These are phyloP conservation scores for Colletotrichum nymphaeae DNA, from an alignment of 2,329 filamentous ascomycete genomes.

Conservation along the genomic window DNA sequence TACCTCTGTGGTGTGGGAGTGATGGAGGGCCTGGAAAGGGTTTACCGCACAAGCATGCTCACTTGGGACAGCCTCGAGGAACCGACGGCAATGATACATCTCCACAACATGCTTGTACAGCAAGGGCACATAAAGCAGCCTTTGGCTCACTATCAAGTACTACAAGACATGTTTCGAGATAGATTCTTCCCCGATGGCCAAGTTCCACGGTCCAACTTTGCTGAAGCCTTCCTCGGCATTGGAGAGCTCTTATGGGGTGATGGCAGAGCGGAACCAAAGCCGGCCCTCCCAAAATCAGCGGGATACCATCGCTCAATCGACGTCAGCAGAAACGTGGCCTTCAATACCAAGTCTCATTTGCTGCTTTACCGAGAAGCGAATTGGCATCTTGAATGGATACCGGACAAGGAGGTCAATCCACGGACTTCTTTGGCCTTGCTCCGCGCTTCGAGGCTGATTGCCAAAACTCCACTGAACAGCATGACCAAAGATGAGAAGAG, in stretches of 20 bases:
- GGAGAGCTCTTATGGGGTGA: conserved; percentile 2
- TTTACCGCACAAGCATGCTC: conserved; percentile 46
- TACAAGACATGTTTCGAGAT: conserved; percentile 30
- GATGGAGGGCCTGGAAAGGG: conserved; percentile 54
- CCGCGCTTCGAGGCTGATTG: conserved; percentile 39
- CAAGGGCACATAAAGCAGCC: conserved; percentile 50
- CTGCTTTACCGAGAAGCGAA: conserved; percentile 43
- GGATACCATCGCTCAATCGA: background rate
- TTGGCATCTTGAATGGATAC: conserved; percentile 50
- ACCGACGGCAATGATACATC: conserved; percentile 52
- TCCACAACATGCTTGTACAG: conserved; percentile 60
- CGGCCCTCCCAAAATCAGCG: no score
- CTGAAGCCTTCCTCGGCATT: background rate
- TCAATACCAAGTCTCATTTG: conserved; percentile 48
- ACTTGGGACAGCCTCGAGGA: conserved; percentile 55
- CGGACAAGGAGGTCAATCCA: conserved; percentile 45
- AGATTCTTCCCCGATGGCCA: background rate
- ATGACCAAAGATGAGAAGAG: conserved; percentile 40
- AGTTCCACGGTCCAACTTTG: conserved; percentile 3
- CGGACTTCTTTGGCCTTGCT: conserved; percentile 40
- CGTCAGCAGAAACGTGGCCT: conserved; percentile 41
- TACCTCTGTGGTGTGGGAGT: conserved; percentile 60
- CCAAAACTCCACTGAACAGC: conserved; percentile 44
- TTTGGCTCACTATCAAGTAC: conserved; percentile 45
- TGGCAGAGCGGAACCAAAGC: background rate